Evolutionary conservation across 2,329 filamentous ascomycete species (phyloP).

Genomic region (Aspergillus hortae): DNA sequence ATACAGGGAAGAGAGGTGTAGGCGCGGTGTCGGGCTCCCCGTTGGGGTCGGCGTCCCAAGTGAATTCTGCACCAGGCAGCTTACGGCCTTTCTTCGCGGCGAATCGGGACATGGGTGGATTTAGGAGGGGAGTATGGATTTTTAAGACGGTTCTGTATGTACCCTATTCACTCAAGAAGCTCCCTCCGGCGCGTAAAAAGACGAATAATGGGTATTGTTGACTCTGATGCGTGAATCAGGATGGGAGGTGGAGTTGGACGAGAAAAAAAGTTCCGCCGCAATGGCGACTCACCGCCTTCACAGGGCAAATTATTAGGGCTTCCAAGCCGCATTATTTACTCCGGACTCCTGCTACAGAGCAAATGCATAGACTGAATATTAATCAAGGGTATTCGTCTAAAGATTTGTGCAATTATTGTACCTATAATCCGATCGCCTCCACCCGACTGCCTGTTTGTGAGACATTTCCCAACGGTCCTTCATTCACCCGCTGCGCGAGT

Average conservation of each 20-base stretch:
- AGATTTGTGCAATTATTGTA: background rate
- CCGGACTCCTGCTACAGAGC: background rate
- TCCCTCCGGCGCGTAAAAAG: background rate
- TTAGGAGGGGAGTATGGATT: background rate
- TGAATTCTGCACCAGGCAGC: conserved; percentile 40
- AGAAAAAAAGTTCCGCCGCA: conserved; percentile 21
- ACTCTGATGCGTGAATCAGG: background rate
- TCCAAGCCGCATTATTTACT: conserved; percentile 3
- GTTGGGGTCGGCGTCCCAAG: conserved; percentile 37
- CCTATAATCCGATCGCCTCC: conserved; percentile 34
- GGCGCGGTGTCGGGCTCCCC: conserved; percentile 43
- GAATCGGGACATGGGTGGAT: conserved; percentile 36
- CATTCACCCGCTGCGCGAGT: conserved; percentile 37
- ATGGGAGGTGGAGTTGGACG: background rate
- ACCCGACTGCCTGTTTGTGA: conserved; percentile 30
- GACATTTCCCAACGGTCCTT: conserved; percentile 40
- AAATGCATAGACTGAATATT: background rate
- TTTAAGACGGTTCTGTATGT: background rate
- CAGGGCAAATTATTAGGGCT: conserved; percentile 8
- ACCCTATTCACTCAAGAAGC: background rate
- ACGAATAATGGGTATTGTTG: background rate
- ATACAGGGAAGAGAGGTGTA: conserved; percentile 47
- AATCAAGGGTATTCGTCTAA: background rate
- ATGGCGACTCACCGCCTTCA: conserved; percentile 21
- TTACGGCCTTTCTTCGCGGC: conserved; percentile 36